Evolutionary conservation across 495 filamentous ascomycete species (phyloP).

Genomic region (Cercophora newfieldiana): DNA sequence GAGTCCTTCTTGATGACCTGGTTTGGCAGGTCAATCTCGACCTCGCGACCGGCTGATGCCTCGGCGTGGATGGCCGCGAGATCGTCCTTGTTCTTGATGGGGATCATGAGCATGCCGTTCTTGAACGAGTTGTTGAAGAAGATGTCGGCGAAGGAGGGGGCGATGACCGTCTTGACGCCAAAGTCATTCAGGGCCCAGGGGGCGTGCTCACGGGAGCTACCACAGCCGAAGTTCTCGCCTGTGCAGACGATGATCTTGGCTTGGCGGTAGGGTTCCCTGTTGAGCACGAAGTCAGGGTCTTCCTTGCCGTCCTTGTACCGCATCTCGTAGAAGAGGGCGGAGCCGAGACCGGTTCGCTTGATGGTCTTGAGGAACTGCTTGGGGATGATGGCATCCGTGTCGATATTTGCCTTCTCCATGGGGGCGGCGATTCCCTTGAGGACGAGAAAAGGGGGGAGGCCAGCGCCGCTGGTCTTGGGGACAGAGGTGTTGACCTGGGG

Average conservation of each 20-base stretch:
- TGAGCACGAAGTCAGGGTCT: constrained; percentile 82
- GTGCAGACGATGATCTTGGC: constrained; percentile 93
- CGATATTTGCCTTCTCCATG: constrained; percentile 84
- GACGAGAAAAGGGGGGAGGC: constrained; percentile 77
- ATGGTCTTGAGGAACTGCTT: constrained; percentile 99
- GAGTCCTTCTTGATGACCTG: constrained; percentile 76
- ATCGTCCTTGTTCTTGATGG: constrained; percentile 64
- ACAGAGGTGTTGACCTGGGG: constrained; percentile 60
- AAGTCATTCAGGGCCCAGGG: constrained; percentile 98
- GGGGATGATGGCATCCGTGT: constrained; percentile 98
- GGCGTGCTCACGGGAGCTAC: constrained; percentile 90
- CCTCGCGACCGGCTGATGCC: constrained; percentile 77
- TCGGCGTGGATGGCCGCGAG: constrained; percentile 75
- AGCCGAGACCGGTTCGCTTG: constrained; percentile 91
- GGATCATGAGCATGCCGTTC: constrained; percentile 95
- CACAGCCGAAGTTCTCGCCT: constrained; percentile 94
- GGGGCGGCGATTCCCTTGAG: constrained; percentile 88
- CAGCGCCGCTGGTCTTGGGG: constrained; percentile 52
- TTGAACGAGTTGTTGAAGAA: constrained; percentile 99
- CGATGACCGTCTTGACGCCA: constrained; percentile 91
- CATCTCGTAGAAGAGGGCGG: constrained; percentile 81
- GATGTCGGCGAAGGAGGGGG: constrained; percentile 91
- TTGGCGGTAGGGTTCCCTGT: constrained; percentile 80
- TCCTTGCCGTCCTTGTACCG: constrained; percentile 76
- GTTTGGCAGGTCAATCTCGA: constrained; percentile 88